A percentile compares a stretch with the other conserved stretches of the same genome.
Evolutionary conservation across 2,329 filamentous ascomycete species (phyloP).

Genomic region (Teratosphaeria viscida): DNA sequence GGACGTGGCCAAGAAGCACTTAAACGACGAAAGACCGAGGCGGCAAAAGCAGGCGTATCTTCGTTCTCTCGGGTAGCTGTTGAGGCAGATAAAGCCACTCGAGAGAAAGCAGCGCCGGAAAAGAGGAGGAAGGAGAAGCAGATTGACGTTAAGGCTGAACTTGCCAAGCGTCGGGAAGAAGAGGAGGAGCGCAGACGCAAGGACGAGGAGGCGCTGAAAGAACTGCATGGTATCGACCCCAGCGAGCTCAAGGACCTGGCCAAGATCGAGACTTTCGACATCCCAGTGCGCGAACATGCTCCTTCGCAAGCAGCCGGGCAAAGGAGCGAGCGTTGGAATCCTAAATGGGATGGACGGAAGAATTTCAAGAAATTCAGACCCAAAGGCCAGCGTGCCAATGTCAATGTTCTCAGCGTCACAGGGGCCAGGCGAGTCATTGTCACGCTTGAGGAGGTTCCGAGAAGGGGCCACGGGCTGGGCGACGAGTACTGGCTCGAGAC

Average conservation of each 20-base stretch:
- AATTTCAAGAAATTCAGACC: constrained; percentile 87
- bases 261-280: constrained; percentile 64
- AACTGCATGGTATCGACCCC: constrained; percentile 56
- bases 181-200: constrained; percentile 46
- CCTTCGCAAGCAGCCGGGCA: constrained; percentile 26
- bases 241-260: constrained; percentile 62
- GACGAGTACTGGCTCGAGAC: constrained; percentile 61
- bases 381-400: constrained; percentile 30
- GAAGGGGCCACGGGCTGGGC: constrained; percentile 62
- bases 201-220: constrained; percentile 54
- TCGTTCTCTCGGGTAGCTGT: constrained; percentile 12
- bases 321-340: constrained; percentile 48
- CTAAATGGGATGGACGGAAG: constrained; percentile 83
- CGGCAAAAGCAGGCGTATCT: constrained; percentile 30
- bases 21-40: constrained; percentile 64
- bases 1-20: constrained; percentile 64
- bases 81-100: constrained; percentile 4
- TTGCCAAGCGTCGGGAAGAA: constrained; percentile 39
- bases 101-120: constrained; percentile 12
- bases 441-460: constrained; percentile 57
- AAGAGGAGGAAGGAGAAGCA: constrained; percentile 27
- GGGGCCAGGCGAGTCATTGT: constrained; percentile 52
- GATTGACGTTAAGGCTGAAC: constrained; percentile 58
- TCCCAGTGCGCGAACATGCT: constrained; percentile 35
- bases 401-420: constrained; percentile 17